phyloP scores from a whole-genome alignment of 2,329 filamentous ascomycete genomes.

The Aspergillus piperis region DNA sequence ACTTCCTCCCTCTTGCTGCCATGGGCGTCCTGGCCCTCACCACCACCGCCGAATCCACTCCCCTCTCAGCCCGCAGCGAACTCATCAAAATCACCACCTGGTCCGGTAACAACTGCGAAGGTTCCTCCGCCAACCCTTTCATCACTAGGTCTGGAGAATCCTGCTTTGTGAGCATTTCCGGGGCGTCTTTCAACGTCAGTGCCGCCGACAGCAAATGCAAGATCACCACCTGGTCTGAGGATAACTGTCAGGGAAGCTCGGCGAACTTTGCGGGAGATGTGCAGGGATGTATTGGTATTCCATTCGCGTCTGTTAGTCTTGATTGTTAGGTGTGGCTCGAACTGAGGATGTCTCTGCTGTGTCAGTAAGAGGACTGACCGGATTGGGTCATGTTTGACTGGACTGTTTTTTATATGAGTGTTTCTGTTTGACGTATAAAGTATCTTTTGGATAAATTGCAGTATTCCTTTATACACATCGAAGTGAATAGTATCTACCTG shows the following conservation, averaged over 20 bases:
- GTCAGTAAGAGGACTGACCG: no score
- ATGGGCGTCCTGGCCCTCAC: not conserved
- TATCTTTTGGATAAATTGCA: no score
- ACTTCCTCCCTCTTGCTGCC: not conserved
- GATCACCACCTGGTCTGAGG: not conserved
- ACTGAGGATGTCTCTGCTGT: not conserved
- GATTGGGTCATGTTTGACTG: no score
- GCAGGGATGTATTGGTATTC: not conserved
- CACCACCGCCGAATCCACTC: not conserved
- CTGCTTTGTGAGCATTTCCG: not conserved
- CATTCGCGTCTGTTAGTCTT: not conserved
- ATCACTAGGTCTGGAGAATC: not conserved
- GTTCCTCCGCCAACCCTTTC: not conserved
- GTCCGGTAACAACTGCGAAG: not conserved
- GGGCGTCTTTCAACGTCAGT: not conserved
- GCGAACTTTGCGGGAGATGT: not conserved
- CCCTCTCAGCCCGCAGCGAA: not conserved
- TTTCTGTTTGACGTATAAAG: no score
- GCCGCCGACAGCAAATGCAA: not conserved
- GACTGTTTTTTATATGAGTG: no score
- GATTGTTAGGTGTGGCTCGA: not conserved
- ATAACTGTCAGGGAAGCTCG: not conserved
- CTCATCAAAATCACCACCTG: not conserved
- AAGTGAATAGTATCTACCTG: no score
- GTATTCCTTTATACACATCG: no score